Base-by-base conservation (phyloP, 2,329 filamentous ascomycete species). In the Ophiocordyceps robertsii region DNA sequence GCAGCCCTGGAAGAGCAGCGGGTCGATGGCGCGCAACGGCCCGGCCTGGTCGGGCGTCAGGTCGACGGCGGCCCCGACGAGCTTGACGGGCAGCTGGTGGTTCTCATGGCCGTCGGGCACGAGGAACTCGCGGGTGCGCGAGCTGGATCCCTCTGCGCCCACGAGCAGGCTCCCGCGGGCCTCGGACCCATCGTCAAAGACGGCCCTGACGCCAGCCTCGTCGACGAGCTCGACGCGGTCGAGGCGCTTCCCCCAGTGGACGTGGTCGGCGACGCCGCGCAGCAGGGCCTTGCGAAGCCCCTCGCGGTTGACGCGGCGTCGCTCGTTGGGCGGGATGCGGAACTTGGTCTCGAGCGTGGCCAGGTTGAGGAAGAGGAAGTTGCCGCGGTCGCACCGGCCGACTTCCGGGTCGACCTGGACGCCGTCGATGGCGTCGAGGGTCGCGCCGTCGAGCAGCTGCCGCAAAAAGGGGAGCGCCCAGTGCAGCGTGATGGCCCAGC, bases 401-500 rank as follows among this genome's bases (percentile, higher is more conserved):
- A 68, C 59, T 47, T 67, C 56, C 21, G 48, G 58, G 44, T 53
- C 56, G 57, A 45, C 56, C 44, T 59, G 56, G 35, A 50, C 52
- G 12, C 45, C 43, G 30, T 59, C 54, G 17, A 59, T 39, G 10
- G 44, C 46, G 3, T 41, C 43, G 6, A 56, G 33, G 1, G 53
- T 55, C 8, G 46, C 44, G 6, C 43, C 43, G 17, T 54, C 53
- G 3, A 58, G 42, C 13, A 58, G 46, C 43, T 56, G 43, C 14
- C 42, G 40, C 10, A 59, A 47, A 31, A 51, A 58, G 2, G 50
- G 54, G 12, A 77, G 59, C 17, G 64, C 69, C 74, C 75, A 80
- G 51, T 80, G 73, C 30, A 80, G 55, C 2, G 75, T 78, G 40
- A 80, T 62, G 36, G 71, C 75, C 76, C 75, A 80, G 39, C 75